phyloP scores from a whole-genome alignment of 1,139 yeast species.

The Nakaseomyces sp. region DNA sequence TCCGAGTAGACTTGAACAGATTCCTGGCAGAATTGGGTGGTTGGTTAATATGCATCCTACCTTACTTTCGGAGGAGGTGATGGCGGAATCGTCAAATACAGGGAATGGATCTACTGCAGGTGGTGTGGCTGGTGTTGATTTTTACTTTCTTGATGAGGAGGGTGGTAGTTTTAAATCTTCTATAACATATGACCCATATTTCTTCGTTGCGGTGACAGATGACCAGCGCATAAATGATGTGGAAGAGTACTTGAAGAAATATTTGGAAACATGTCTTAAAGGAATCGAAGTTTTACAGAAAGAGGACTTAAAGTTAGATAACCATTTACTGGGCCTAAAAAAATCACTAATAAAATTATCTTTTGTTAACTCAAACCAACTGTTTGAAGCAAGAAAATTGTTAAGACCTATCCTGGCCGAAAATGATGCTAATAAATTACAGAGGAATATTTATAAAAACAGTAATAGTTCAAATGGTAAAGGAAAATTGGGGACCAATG shows the following conservation, averaged over 20 bases:
- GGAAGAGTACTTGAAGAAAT: constrained; percentile 71
- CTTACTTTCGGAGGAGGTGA: constrained; percentile 24
- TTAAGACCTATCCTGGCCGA: constrained; percentile 62
- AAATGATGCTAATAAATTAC: constrained; percentile 55
- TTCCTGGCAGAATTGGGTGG: constrained; percentile 78
- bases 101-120: constrained; percentile 37
- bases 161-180: constrained; percentile 94
- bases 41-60: constrained; percentile 73
- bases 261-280: constrained; percentile 57
- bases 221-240: constrained; percentile 56
- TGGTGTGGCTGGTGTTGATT: constrained; percentile 84
- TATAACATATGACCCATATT: constrained; percentile 77
- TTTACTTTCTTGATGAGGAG: constrained; percentile 92
- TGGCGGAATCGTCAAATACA: constrained; percentile 42
- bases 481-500: constrained; percentile 1
- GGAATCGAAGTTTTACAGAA: constrained; percentile 46
- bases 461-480: constrained; percentile 8
- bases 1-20: constrained; percentile 40
- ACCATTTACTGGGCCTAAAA: constrained; percentile 75
- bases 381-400: constrained; percentile 62
- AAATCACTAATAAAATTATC: constrained; percentile 56
- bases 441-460: constrained; percentile 54
- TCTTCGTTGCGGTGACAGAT: constrained; percentile 57
- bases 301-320: constrained; percentile 74
- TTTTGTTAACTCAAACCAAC: constrained; percentile 69